Base-by-base conservation (phyloP, 2,329 filamentous ascomycete genomes). In the Fusarium odoratissimum region DNA sequence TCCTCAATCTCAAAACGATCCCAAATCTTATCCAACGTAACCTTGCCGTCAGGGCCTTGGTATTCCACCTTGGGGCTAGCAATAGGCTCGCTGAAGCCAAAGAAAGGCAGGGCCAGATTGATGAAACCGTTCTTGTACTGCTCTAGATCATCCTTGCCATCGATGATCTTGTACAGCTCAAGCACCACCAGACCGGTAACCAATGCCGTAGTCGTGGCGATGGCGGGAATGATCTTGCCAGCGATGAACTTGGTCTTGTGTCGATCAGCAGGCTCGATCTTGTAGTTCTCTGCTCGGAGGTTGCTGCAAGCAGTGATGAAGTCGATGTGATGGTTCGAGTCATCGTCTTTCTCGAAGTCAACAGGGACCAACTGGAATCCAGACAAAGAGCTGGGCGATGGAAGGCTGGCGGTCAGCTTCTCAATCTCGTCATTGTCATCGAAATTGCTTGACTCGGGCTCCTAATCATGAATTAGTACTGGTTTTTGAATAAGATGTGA, bases 171-270 rank as follows among this genome's bases (percentile, higher is more conserved):
- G 91, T 94, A 98, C 52, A 98, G 85, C 85, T 99, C 96, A 49
- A 99, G 86, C 21, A 97, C 89, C 59, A 99, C 95, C 49, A 99
- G 88, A 65, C 96, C 96, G 6, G 96, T 99, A 17, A 98, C 95
- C 64, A 99, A 87, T 6, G 96, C 95, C 6, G 96, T 99, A 0
- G 96, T 98, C 6, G 96, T 99, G 48, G 96, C 96, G 82, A 99
- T 99, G 49, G 96, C 96, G 28, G 96, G 96, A 75, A 99, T 99
- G 76, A 99, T 99, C 89, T 99, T 99, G 82, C 96, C 96, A 37
- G 96, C 97, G 80, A 99, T 99, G 83, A 99, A 98, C 87, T 99
- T 99, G 70, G 95, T 99, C 91, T 96, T 97, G 88, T 98, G 96
- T 70, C 94, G 90, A 80, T 99, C 95, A 1, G 96, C 95, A 72